A percentile compares a stretch with the other conserved stretches of the same genome.
phyloP scores from a whole-genome alignment of 768 basidiomycete species.

The Boletus patriciae region DNA sequence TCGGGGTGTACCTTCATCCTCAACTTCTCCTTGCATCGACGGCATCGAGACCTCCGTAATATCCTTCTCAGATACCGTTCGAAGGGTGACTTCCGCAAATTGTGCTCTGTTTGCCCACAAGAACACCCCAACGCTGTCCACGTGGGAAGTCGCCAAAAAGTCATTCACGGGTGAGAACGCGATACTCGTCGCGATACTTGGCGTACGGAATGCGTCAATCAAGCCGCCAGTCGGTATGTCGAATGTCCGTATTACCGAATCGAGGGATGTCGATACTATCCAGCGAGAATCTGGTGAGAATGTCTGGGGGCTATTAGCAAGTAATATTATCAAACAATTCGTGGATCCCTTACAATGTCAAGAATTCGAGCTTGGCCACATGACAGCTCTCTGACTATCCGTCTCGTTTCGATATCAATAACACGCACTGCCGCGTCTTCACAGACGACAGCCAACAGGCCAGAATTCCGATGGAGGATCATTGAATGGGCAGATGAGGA shows the following conservation, averaged over 20 bases:
- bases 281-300: conserved; percentile 96
- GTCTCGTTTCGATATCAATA: conserved; percentile 86
- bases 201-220: conserved; percentile 88
- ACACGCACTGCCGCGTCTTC: conserved; percentile 86
- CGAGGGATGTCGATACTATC: conserved; percentile 85
- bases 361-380: conserved; percentile 77
- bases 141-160: conserved; percentile 92
- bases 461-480: conserved; percentile 78
- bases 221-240: conserved; percentile 91
- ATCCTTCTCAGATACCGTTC: conserved; percentile 75
- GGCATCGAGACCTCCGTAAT: conserved; percentile 71
- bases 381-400: conserved; percentile 84
- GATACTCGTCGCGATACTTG: conserved; percentile 85
- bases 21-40: conserved; percentile 76
- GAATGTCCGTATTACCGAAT: conserved; percentile 91
- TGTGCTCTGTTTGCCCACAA: conserved; percentile 99
- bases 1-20: conserved; percentile 69
- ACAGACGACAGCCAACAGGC: conserved; percentile 77
- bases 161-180: conserved; percentile 94
- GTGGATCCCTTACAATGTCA: conserved; percentile 68
- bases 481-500: conserved; percentile 71
- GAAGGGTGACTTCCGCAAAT: conserved; percentile 81
- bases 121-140: conserved; percentile 91
- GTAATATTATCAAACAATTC: neutral
- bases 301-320: conserved; percentile 48